Conservation (phyloP, 2,329 filamentous ascomycete species). For the Stemphylium lycopersici region DNA sequence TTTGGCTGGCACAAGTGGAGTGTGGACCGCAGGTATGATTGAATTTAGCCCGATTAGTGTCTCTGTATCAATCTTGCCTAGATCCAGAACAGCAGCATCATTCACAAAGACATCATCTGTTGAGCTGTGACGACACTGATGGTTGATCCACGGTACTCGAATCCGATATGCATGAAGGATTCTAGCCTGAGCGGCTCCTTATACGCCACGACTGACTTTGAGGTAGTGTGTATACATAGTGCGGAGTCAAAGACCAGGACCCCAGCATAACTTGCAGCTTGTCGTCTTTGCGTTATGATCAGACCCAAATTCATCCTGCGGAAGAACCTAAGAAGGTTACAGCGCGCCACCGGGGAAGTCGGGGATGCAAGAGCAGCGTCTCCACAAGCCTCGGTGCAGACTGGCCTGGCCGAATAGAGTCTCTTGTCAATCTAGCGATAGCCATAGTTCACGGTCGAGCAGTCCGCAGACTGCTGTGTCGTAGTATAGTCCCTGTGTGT, state of each 20-base stretch:
- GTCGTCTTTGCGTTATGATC: constrained; percentile 12
- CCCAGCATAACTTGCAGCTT: not conserved
- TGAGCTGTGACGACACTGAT: not conserved
- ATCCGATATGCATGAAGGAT: not conserved
- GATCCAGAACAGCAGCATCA: not conserved
- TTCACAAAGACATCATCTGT: not conserved
- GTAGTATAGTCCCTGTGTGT: constrained; percentile 8
- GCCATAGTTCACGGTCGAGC: not conserved
- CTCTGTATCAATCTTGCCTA: not conserved
- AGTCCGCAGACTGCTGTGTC: constrained; percentile 1
- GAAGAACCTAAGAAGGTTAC: not conserved
- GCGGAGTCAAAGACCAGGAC: not conserved
- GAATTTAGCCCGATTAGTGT: not conserved
- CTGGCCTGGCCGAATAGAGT: not conserved
- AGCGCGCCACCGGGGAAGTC: constrained; percentile 13
- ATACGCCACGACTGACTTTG: not conserved
- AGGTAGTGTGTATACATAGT: constrained; percentile 8
- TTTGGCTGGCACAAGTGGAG: not conserved
- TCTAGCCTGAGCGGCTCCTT: constrained; percentile 1
- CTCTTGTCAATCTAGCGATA: constrained; percentile 13
- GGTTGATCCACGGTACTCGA: not conserved
- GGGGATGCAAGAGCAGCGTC: constrained; percentile 4
- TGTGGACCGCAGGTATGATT: not conserved
- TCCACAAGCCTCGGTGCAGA: constrained; percentile 8
- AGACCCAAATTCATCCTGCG: not conserved